Evolutionary conservation across 148 eudicot genomes (phyloP).

Genomic region (Vaccinium corymbosum): DNA sequence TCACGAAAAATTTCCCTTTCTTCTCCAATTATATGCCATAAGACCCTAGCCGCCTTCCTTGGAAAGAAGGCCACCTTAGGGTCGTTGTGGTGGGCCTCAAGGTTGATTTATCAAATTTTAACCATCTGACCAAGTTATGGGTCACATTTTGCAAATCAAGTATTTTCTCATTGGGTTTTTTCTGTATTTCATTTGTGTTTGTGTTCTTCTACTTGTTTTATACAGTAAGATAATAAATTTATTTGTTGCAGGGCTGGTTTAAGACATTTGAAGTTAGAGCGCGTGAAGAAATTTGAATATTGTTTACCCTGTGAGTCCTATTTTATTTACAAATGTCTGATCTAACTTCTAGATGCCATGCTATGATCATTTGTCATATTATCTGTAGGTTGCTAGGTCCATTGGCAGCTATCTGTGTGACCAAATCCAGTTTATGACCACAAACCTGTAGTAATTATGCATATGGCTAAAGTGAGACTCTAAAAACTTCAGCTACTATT

Average conservation of each 20-base stretch:
- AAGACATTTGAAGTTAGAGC: constrained; percentile 73
- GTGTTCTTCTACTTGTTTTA: not conserved
- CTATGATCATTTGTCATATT: not conserved
- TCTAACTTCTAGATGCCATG: not conserved
- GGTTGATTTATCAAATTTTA: not conserved
- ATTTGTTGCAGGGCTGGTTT: constrained; percentile 68
- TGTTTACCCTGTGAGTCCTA: constrained; percentile 88
- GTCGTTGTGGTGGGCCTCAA: not conserved
- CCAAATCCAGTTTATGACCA: not conserved
- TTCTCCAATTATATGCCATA: not conserved
- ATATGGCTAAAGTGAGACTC: not conserved
- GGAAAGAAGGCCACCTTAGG: not conserved
- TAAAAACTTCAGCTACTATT: not conserved
- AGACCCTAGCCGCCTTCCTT: not conserved
- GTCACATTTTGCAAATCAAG: not conserved
- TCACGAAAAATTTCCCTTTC: not conserved
- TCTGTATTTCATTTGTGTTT: not conserved
- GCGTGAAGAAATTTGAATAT: constrained; percentile 85
- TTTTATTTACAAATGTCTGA: not conserved
- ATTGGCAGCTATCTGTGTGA: not conserved
- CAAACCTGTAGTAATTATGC: not conserved
- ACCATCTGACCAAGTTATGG: not conserved
- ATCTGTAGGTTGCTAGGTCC: not conserved
- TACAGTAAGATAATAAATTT: not conserved
- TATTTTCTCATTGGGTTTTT: not conserved